A percentile compares a stretch with the other conserved stretches of the same genome.
These are phyloP conservation scores for Nakaseomyces kungkrabaensis DNA, from an alignment of 1,139 yeast genomes.

Conservation along the genomic window DNA sequence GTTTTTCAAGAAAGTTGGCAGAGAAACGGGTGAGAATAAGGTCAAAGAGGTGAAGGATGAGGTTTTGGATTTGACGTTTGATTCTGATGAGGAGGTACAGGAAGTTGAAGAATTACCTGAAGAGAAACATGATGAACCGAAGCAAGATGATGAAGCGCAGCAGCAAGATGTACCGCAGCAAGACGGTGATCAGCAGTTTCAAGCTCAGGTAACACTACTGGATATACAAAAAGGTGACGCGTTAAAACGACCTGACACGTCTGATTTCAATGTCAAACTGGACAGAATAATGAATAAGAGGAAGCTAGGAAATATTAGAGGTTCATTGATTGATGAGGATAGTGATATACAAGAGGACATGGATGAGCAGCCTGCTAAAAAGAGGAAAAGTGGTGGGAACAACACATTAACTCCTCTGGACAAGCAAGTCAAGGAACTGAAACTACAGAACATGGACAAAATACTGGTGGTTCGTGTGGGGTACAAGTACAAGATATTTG, in stretches of 20 bases:
- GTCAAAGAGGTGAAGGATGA: not conserved
- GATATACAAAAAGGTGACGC: too few relatives aligned
- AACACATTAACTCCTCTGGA: constrained; percentile 63
- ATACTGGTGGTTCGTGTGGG: constrained; percentile 80
- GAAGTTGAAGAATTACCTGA: not conserved
- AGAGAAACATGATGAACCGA: not conserved
- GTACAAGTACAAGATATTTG: constrained; percentile 79
- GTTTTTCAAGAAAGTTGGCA: constrained; percentile 18
- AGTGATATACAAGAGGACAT: not conserved
- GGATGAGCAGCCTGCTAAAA: not conserved
- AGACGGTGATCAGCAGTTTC: too few relatives aligned
- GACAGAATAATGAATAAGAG: constrained; percentile 3
- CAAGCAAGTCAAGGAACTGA: constrained; percentile 60
- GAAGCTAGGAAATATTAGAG: not conserved
- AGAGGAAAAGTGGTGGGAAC: constrained; percentile 6
- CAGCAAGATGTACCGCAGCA: too few relatives aligned
- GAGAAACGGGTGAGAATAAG: not conserved
- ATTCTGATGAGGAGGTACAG: constrained; percentile 1
- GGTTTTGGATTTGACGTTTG: constrained; percentile 6
- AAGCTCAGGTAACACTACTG: too few relatives aligned
- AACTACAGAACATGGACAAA: constrained; percentile 50
- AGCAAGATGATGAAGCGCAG: not conserved
- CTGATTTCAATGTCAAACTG: not conserved
- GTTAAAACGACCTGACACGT: too few relatives aligned
- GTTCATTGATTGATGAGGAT: not conserved